phyloP scores from a whole-genome alignment of 192 early-diverging fungal species.

The Coemansia sp. region DNA sequence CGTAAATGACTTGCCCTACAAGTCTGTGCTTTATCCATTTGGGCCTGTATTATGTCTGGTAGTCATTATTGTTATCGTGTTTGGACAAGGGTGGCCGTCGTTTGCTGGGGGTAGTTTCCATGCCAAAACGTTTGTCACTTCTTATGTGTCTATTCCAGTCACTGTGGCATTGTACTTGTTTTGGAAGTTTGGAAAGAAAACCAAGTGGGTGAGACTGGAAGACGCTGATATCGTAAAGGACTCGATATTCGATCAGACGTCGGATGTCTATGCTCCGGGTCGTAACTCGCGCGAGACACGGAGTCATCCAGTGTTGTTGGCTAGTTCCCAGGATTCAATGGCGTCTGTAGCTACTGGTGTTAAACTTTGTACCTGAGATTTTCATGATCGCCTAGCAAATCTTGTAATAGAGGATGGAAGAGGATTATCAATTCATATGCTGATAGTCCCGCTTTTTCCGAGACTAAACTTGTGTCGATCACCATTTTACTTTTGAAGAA shows the following conservation, averaged over 20 bases:
- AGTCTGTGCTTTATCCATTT: slow-evolving; percentile 71
- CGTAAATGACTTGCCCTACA: slow-evolving; percentile 67
- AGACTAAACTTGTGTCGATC: no score
- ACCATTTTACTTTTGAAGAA: no score
- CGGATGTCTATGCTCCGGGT: neutral
- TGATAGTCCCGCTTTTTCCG: no score
- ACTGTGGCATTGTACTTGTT: slow-evolving; percentile 61
- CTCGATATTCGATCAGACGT: slow-evolving; percentile 22
- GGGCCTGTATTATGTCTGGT: slow-evolving; percentile 67
- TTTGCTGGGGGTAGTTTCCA: slow-evolving; percentile 57
- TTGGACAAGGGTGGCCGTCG: slow-evolving; percentile 57
- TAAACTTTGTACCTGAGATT: neutral
- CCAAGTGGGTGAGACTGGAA: slow-evolving; percentile 60
- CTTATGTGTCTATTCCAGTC: slow-evolving; percentile 62
- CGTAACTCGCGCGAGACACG: slow-evolving; percentile 6
- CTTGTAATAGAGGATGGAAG: neutral
- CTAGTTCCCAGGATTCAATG: neutral
- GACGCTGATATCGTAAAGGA: slow-evolving; percentile 59
- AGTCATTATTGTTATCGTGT: slow-evolving; percentile 60
- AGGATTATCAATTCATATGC: no score
- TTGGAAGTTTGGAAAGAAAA: slow-evolving; percentile 61
- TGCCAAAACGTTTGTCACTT: slow-evolving; percentile 57
- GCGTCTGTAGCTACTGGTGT: neutral
- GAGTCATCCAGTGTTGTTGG: neutral
- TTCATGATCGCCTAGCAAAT: neutral